Base-by-base conservation (phyloP, 2,329 filamentous ascomycete species). In the Talaromyces islandicus region DNA sequence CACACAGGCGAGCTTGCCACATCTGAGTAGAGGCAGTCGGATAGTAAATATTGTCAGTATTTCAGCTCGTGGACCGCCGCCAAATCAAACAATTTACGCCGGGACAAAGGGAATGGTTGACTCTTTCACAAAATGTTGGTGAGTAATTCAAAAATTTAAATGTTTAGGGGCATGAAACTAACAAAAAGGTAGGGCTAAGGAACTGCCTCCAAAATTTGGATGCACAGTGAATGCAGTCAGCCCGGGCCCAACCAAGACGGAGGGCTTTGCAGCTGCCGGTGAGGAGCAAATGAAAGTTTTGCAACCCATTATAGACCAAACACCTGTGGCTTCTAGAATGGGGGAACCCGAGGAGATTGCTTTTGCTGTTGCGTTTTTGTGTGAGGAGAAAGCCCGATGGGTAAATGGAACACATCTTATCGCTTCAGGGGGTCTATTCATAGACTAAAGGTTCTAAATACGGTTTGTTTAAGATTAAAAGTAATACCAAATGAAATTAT, bases 61-160 rank as follows among this genome's bases (percentile, higher is more conserved):
- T 35, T 73, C 72, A 14, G 67, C 74, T 30, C 67, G 72, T 6
- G 73, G 63, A 17, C 70, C 70, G 21, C 53, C 2, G 73, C 74
- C 7, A 60, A 55, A 55, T 17, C 75, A 78, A 63, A 80, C 77
- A n/a, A 77, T 81, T 60, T 81, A 81, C 64, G 77, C 78, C 3
- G 78, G 78, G 0, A 80, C 76, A 9, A 81, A 81, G 65, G 77
- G 76, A n/a, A 80, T 80, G 76, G 71, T 80, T 0, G 79, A 81
- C 62, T 73, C 71, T 2, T 79, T 81, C 58, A 81, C 79, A 0
- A 68, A 71, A 25, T 72, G 71, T 46, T 80, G 79, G 75, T 55
- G n/a, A 38, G 35, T 38, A 17, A 38, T 17, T 38, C 12, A 17
- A 14, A 2, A 55, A 21, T 38, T 2, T 14, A 65, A n/a, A 7